Evolutionary conservation across 192 early-diverging fungal species (phyloP), one percentile per base, ranked within the genome.

Genomic region (Rhizoclosmatium sp.): DNA sequence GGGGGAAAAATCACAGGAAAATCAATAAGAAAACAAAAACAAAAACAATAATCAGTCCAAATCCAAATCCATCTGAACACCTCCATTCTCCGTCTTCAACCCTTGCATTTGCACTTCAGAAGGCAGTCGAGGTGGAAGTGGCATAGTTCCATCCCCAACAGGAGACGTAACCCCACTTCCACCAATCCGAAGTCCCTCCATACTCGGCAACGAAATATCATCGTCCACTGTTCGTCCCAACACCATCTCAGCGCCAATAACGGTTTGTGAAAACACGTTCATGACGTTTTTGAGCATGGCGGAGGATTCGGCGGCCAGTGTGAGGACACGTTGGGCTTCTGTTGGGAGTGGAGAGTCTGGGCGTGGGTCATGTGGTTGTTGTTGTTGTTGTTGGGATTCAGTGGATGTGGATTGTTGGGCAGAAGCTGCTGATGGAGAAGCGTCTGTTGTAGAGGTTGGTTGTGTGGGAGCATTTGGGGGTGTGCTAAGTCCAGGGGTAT

Each of bases 281-380:
- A 89, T 82, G 14, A 95, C 88, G 2, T 87, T 87, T 39, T 85
- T 79, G 14, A 95, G 82, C 91, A 93, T 93, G 23, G 85, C 91
- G 14, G 85, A 79, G 14, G 90, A 90, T 75, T 95, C 94, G 40
- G 88, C 82, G 5, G 92, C 94, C 47, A 95, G 86, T 7, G 89
- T 87, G 9, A 93, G 78, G 3, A 95, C 87, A 44, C 87, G 84
- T 46, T 89, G 81, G 0, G 93, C 93, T 16, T 89, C 86, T 56
- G 89, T 89, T 61, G 89, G 81, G 2, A 82, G 81, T n/a, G 76
- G 72, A 31, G 10, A 39, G 64, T 71, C 40, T 41, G 44, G 59
- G 10, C n/a, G 16, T 10, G 54, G 16, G 45, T 9, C 62, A 44
- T 23, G 39, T 1, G 19, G 3, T 12, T 49, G 66, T 47, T 54